Conservation (phyloP, 805 yeast genomes). For the Tetrapisispora pingtungensis region DNA sequence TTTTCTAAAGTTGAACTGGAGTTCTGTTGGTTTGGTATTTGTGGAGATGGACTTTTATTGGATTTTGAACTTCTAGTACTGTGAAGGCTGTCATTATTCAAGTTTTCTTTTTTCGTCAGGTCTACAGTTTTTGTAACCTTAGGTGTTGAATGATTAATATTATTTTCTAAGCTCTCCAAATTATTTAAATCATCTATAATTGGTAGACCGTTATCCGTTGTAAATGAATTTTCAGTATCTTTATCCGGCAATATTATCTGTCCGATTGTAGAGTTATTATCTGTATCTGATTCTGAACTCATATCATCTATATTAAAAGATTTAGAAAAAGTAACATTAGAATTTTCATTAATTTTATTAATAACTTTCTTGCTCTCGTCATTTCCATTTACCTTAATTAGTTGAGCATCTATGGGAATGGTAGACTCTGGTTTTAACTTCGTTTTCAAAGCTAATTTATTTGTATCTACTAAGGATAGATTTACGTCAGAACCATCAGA, state of each 20-base stretch:
- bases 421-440: not conserved
- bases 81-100: too few relatives aligned
- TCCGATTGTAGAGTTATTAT: not conserved
- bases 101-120: not conserved
- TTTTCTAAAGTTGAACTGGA: not conserved
- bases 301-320: too few relatives aligned
- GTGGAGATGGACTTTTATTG: not conserved
- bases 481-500: constrained; percentile 1
- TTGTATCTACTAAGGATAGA: not conserved
- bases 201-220: not conserved
- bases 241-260: not conserved
- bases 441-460: not conserved
- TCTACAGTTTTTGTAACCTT: not conserved
- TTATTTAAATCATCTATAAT: not conserved
- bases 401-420: not conserved
- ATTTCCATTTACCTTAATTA: not conserved
- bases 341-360: too few relatives aligned
- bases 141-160: not conserved
- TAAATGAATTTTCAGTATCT: not conserved
- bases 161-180: not conserved
- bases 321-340: too few relatives aligned
- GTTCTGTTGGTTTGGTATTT: not conserved
- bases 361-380: not conserved
- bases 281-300: not conserved
- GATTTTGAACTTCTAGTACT: not conserved